Evolutionary conservation across 2,329 filamentous ascomycete species (phyloP).

Genomic region (Hawksworthiomyces lignivorus): DNA sequence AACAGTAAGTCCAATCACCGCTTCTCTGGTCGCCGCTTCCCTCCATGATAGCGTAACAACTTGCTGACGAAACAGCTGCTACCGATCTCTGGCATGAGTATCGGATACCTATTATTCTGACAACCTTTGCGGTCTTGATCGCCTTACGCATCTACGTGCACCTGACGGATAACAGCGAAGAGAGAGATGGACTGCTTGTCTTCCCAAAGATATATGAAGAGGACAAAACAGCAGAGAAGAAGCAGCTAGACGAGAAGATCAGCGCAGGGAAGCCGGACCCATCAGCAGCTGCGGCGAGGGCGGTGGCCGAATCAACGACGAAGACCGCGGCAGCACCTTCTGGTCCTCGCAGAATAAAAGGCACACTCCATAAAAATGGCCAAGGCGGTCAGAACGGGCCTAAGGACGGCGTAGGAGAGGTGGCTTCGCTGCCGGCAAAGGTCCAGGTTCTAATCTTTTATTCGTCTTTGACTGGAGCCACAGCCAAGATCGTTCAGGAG

Average conservation of each 20-base stretch:
- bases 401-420: constrained; percentile 19
- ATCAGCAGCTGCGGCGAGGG: neutral
- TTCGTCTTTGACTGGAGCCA: constrained; percentile 79
- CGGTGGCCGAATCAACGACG: constrained; percentile 1
- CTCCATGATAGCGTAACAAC: neutral
- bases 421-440: constrained; percentile 20
- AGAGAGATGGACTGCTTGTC: constrained; percentile 26
- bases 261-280: neutral
- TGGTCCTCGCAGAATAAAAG: constrained; percentile 40
- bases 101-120: constrained; percentile 36
- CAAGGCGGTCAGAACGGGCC: no score
- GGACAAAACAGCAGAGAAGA: constrained; percentile 5
- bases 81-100: constrained; percentile 40
- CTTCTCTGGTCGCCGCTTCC: neutral
- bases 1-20: neutral
- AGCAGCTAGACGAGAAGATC: constrained; percentile 2
- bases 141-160: constrained; percentile 36
- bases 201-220: constrained; percentile 28
- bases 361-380: constrained; percentile 24
- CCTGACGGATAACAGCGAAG: constrained; percentile 18
- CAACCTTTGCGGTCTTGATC: constrained; percentile 29
- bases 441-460: constrained; percentile 79
- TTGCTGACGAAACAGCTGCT: constrained; percentile 13
- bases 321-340: constrained; percentile 13
- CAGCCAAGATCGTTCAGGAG: constrained; percentile 61